Base-by-base conservation (phyloP, 176 grass and related monocot genomes). In the Ampelocalamus luodianensis region DNA sequence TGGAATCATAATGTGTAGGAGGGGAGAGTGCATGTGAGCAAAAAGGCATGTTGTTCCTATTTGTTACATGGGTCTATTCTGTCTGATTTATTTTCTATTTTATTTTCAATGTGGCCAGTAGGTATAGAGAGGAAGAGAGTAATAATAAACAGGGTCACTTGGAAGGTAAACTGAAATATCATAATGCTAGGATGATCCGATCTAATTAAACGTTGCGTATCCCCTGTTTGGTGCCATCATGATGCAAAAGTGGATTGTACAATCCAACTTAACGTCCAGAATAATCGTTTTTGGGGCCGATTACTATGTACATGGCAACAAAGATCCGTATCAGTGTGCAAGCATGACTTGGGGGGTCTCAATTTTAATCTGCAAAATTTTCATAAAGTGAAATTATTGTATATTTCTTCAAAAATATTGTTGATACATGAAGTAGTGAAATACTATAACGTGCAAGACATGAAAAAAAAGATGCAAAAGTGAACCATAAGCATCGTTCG, bases 1-100 rank as follows among this genome's bases (percentile, higher is more conserved):
- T 74, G 68, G 71, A 48, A 53, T 51, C 69, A 50, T 80, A 15
- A 6, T 79, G 55, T 79, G 60, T 50, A 53, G 46, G 38, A 60
- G n/a, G 40, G 50, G 65, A 32, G 71, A 76, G 43, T 82, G 29
- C 17, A 74, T 37, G 71, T 59, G 48, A 68, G 66, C 66, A 39
- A 8, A 45, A 63, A 22, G 72, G 71, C 65, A 17, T 40, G 17
- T 13, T 80, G 17, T 80, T 81, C 14, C 23, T 74, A 36, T 26
- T 17, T 40, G 7, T 15, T 15, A n/a, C 0, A 4, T 27, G 59
- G n/a, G 32, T 78, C 39, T 18, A 49, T 24, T 68, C 11, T 84
- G 27, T 53, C 17, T 48, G 24, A 67, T 51, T 20, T 79, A 6
- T 79, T 3, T 44, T 26, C 18, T 18, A 42, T 71, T 53, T 71